Base-by-base conservation (phyloP, 2,329 filamentous ascomycete species). In the Aureobasidium musti region DNA sequence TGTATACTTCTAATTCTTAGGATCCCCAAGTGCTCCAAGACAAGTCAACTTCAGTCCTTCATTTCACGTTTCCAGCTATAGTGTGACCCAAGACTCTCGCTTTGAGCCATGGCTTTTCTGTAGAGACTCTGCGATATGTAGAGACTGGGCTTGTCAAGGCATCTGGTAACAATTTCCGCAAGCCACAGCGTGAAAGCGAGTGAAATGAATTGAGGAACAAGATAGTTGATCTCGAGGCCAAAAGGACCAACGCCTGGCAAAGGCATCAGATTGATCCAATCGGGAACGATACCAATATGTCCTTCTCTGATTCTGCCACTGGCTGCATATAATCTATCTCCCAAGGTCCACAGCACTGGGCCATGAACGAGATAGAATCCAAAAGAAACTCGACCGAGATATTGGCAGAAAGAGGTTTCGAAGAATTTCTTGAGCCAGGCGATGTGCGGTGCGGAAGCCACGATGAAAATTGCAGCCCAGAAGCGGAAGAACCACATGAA, bases 331-430 rank as follows among this genome's bases (percentile, higher is more conserved):
- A 90, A 30, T 35, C 87, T 79, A 71, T 90, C 85, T 0, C 85
- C 86, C 1, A 88, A 56, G 0, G 79, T 80, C 78, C 79, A 82
- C 0, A 89, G 75, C 0, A 89, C 73, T 0, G 86, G 86, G 0
- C 86, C 86, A 68, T 89, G 86, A 6, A 87, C 81, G 13, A 88
- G 77, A 73, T 89, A 89, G 3, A 89, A 75, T 0, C 82, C 78
- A 70, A 83, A 89, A 0, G 84, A 87, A 61, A 88, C 79, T 49
- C 82, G 81, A 0, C 86, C 86, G 4, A 88, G 78, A 67, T 86
- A 87, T 71, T 87, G 86, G 69, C 82, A 83, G 69, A 86, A 81
- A 10, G 77, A 77, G 0, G 76, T 77, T 72, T 86, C 85, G 69
- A 88, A 87, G 70, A 87, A 83, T 1, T 73, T 67, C 73, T 81